Base-by-base conservation (phyloP, 2,329 filamentous ascomycete genomes). In the Botryotinia globosa region DNA sequence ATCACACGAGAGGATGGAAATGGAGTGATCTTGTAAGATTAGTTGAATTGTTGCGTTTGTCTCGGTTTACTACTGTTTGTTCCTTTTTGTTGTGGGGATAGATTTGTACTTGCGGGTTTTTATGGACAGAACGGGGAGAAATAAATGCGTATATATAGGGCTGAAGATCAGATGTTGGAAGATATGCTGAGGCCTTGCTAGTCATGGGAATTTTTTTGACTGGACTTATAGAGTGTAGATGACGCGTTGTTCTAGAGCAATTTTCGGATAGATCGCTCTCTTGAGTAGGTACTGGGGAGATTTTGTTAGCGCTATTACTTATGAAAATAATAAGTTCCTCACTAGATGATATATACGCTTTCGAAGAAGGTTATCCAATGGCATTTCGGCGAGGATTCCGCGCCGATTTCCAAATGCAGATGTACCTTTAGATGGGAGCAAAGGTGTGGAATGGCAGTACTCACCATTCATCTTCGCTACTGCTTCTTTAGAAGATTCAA, bases 271-370 rank as follows among this genome's bases (percentile, higher is more conserved):
- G 4, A 22, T 59, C 32, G 20, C 32, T 29, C 5, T 59, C 34
- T 32, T 59, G 22, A 12, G 9, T 39, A 12, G 37, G 56, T 22
- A 34, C 29, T 59, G 32, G 18, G 32, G 56, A 34, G 32, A 59
- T 2, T 25, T 25, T 12, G 10, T 34, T 61, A 4, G 45, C 9
- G 0, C 4, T n/a, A 1, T 3, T 12, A 2, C 4, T 51, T 0
- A 25, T 51, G 0, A 1, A 1, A 14, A 51, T 0, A 14, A 22
- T 1, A 14, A 61, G 32, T 61, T 14, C 32, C 5, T 25, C 7
- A 6, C 12, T 10, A 51, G 22, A 25, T 25, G 22, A 6, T 9
- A 22, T 51, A n/a, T 14, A n/a, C 4, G 22, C 22, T 25, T 14
- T 5, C 3, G 4, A 48, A 0, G 0, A 4, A 1, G 10, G 22